These are phyloP conservation scores for Echites panduratus DNA, from an alignment of 257 asterid genomes.

Conservation along the genomic window DNA sequence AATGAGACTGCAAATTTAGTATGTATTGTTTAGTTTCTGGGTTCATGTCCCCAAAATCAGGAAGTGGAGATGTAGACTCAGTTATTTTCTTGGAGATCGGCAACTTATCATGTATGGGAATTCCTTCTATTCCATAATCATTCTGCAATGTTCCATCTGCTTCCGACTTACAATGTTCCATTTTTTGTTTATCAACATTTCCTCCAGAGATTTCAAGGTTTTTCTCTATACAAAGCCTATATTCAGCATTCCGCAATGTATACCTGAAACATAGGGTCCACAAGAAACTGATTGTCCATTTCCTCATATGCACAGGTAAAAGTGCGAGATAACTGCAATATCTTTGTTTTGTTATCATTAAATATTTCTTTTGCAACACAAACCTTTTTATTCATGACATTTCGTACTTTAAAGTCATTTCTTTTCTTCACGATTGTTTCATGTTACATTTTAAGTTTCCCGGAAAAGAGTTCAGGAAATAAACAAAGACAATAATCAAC, in stretches of 20 bases:
- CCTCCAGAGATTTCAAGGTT: conserved; percentile 65
- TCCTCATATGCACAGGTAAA: neutral
- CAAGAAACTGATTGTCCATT: conserved; percentile 3
- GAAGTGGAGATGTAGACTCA: conserved; percentile 37
- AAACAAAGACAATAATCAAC: neutral
- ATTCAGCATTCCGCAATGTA: conserved; percentile 89
- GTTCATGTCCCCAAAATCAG: conserved; percentile 67
- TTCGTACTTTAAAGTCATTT: neutral
- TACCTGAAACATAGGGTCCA: conserved; percentile 42
- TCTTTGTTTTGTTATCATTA: neutral
- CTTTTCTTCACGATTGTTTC: neutral
- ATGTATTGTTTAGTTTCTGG: conserved; percentile 74
- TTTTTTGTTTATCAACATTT: conserved; percentile 33
- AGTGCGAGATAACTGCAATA: neutral
- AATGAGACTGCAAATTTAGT: conserved; percentile 48
- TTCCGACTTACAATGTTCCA: conserved; percentile 33
- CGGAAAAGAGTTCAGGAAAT: neutral
- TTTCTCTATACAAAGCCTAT: conserved; percentile 83
- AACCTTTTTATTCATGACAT: neutral
- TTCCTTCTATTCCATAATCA: conserved; percentile 20
- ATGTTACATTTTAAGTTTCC: neutral
- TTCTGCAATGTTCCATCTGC: conserved; percentile 28
- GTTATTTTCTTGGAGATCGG: conserved; percentile 35
- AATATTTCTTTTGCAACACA: neutral
- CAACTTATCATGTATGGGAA: conserved; percentile 28